A percentile compares a stretch with the other conserved stretches of the same genome.
phyloP scores from a whole-genome alignment of 1,284 basidiomycete species.

The Pseudozyma sp. region DNA sequence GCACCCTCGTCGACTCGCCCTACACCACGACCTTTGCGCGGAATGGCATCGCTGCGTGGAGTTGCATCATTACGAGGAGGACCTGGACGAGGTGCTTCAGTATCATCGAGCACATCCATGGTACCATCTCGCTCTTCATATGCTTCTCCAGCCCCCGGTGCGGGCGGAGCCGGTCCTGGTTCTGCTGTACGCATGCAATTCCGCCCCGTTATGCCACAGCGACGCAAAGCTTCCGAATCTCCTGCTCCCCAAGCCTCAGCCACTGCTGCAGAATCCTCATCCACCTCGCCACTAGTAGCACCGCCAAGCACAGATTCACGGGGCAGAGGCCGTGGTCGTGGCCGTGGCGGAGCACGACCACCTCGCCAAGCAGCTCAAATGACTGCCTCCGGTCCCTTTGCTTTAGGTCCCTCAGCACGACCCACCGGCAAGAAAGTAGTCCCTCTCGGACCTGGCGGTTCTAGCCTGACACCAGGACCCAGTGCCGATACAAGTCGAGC shows the following conservation, averaged over 20 bases:
- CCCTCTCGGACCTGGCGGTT: slow-evolving; percentile 38
- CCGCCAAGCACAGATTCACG: slow-evolving; percentile 26
- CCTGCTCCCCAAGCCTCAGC: slow-evolving; percentile 29
- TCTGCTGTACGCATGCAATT: slow-evolving; percentile 53
- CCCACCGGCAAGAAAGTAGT: slow-evolving; percentile 71
- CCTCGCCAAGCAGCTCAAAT: slow-evolving; percentile 74
- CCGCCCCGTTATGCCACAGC: slow-evolving; percentile 62
- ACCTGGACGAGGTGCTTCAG: slow-evolving; percentile 12
- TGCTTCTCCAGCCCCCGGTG: slow-evolving; percentile 33
- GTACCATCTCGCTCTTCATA: slow-evolving; percentile 42
- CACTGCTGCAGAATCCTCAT: slow-evolving; percentile 14
- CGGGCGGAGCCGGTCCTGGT: slow-evolving; percentile 17
- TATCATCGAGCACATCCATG: slow-evolving; percentile 36
- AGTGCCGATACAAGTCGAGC: slow-evolving; percentile 11
- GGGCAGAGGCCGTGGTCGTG: slow-evolving; percentile 44
- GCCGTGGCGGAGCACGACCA: slow-evolving; percentile 46
- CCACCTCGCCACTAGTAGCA: slow-evolving; percentile 18
- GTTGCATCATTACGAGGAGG: slow-evolving; percentile 32
- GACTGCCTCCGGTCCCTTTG: slow-evolving; percentile 89
- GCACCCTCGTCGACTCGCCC: no score
- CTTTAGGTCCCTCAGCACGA: slow-evolving; percentile 77
- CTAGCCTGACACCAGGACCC: slow-evolving; percentile 21
- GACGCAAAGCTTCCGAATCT: slow-evolving; percentile 51
- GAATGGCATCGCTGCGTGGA: slow-evolving; percentile 38
- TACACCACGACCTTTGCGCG: slow-evolving; percentile 25